phyloP scores from a whole-genome alignment of 106 monocot species.

The Amphibolis antarctica region DNA sequence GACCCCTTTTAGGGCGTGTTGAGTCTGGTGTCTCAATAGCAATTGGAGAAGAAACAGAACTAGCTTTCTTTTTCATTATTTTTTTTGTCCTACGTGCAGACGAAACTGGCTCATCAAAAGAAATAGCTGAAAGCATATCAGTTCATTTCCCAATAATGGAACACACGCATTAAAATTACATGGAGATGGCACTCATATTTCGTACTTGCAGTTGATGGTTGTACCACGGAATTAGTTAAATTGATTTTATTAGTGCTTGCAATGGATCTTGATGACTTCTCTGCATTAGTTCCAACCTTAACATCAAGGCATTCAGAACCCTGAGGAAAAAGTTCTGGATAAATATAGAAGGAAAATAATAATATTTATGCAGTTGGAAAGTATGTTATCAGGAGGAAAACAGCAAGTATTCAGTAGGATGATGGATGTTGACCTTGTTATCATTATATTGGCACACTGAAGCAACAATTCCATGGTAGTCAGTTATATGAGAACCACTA shows the following conservation, averaged over 20 bases:
- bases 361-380: background rate
- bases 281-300: background rate
- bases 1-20: conserved; percentile 1
- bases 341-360: background rate
- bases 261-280: conserved; percentile 2
- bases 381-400: background rate
- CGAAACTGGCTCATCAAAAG: background rate
- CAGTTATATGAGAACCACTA: conserved; percentile 20
- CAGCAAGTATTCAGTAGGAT: conserved; percentile 1
- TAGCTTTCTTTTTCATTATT: background rate
- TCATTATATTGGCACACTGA: background rate
- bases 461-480: conserved; percentile 33
- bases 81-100: background rate
- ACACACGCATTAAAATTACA: background rate
- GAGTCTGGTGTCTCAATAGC: background rate
- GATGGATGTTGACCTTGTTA: background rate
- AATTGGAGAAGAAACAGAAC: background rate
- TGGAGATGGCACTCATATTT: no score
- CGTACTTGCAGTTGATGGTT: no score
- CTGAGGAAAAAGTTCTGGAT: background rate
- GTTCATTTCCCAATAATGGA: background rate
- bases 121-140: background rate
- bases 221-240: no score
- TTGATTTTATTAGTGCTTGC: background rate
- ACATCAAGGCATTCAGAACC: background rate